Evolutionary conservation across 768 basidiomycete species (phyloP).

Genomic region (Collybia sordida): DNA sequence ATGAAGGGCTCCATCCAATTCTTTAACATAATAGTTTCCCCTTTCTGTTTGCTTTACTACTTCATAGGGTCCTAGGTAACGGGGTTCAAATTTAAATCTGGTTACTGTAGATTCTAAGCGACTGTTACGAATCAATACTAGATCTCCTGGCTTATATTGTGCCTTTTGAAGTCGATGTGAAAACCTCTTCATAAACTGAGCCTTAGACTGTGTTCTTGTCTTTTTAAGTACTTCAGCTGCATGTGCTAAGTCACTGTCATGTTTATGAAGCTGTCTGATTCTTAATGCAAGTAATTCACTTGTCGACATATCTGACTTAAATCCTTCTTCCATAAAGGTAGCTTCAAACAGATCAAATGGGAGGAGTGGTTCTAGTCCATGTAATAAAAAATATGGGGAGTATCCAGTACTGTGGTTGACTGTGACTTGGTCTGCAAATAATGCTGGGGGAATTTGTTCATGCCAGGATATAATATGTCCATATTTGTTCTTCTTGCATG

Average conservation of each 20-base stretch:
- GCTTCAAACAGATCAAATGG: slow-evolving; percentile 23
- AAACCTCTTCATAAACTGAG: slow-evolving; percentile 7
- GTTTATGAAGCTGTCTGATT: slow-evolving; percentile 14
- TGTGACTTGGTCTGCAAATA: slow-evolving; percentile 23
- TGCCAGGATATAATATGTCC: neutral
- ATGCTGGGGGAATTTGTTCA: neutral
- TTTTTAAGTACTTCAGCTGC: slow-evolving; percentile 9
- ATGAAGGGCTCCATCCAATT: slow-evolving; percentile 11
- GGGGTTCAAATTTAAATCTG: slow-evolving; percentile 16
- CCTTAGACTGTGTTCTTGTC: slow-evolving; percentile 3
- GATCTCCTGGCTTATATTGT: slow-evolving; percentile 10
- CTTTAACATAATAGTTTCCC: slow-evolving; percentile 11
- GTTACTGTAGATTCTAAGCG: slow-evolving; percentile 10
- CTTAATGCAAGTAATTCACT: slow-evolving; percentile 10
- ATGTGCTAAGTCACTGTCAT: slow-evolving; percentile 8
- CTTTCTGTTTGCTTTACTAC: slow-evolving; percentile 15
- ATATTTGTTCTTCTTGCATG: slow-evolving; percentile 9
- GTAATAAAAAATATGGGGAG: slow-evolving; percentile 28
- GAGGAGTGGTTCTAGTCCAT: slow-evolving; percentile 23
- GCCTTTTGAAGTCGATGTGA: slow-evolving; percentile 7
- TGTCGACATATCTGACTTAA: slow-evolving; percentile 5
- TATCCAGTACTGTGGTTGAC: slow-evolving; percentile 21
- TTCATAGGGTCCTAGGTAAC: slow-evolving; percentile 28
- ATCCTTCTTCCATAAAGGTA: slow-evolving; percentile 11
- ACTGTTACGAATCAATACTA: slow-evolving; percentile 24